These are phyloP conservation scores for Ogataea allantospora DNA, from an alignment of 805 yeast species.

Conservation along the genomic window DNA sequence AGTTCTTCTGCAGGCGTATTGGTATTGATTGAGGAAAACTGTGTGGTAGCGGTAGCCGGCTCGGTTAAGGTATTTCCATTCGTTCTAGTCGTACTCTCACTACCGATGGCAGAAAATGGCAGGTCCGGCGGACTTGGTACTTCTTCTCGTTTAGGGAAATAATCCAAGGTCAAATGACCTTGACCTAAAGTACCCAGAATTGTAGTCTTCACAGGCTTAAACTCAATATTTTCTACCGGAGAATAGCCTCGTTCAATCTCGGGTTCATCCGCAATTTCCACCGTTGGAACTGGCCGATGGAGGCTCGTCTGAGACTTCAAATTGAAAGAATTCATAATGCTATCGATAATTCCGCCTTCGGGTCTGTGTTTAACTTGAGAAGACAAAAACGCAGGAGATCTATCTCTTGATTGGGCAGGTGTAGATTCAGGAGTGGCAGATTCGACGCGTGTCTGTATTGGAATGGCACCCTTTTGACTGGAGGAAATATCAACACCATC, in stretches of 20 bases:
- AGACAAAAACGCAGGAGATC: neutral
- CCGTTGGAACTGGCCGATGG: constrained; percentile 7
- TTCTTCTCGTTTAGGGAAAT: constrained; percentile 25
- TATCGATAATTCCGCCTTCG: constrained; percentile 26
- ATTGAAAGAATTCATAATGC: constrained; percentile 29
- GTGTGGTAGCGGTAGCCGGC: constrained; percentile 11
- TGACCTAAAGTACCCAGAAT: constrained; percentile 48
- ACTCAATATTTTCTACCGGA: constrained; percentile 37
- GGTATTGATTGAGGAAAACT: constrained; percentile 16
- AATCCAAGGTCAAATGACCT: constrained; percentile 43
- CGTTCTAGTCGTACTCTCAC: constrained; percentile 6
- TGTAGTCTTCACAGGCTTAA: constrained; percentile 46
- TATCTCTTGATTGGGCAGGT: neutral
- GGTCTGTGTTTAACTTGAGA: neutral
- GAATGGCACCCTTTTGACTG: neutral
- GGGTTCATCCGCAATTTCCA: neutral
- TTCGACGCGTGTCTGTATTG: neutral
- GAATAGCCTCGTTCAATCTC: constrained; percentile 14
- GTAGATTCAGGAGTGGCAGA: neutral
- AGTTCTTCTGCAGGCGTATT: constrained; percentile 14
- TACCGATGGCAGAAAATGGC: constrained; percentile 8
- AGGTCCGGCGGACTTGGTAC: constrained; percentile 1
- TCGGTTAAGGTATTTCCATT: constrained; percentile 10
- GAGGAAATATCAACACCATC: constrained; percentile 3
- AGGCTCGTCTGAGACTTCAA: constrained; percentile 25